Evolutionary conservation across 371 early-diverging fungal genomes (phyloP).

Genomic region (Lichtheimia ornata): DNA sequence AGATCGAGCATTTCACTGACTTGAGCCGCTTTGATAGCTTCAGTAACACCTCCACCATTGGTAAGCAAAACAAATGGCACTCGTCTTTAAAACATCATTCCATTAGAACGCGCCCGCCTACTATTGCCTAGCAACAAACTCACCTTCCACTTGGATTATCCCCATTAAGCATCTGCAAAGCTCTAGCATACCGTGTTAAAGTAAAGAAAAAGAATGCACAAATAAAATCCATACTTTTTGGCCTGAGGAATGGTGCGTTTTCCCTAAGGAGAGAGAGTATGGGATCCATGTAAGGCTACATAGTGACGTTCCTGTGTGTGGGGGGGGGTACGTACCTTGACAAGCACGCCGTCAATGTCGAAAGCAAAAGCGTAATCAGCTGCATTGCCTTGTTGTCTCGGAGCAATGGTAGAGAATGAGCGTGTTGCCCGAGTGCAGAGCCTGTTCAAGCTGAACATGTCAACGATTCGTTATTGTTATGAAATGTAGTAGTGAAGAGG

Average conservation of each 20-base stretch:
- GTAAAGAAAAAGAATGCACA: too few species aligned
- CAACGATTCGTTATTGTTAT: too few species aligned
- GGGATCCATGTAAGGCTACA: background rate
- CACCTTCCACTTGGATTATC: conserved; percentile 55
- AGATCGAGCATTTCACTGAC: conserved; percentile 65
- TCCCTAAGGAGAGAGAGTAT: conserved; percentile 21
- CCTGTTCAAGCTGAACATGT: too few species aligned
- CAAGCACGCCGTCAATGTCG: conserved; percentile 82
- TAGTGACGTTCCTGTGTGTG: background rate
- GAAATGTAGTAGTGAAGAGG: too few species aligned
- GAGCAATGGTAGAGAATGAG: conserved; percentile 1
- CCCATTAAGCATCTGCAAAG: conserved; percentile 61
- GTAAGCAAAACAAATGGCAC: conserved; percentile 82
- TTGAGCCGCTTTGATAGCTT: conserved; percentile 72
- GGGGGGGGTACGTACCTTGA: conserved; percentile 59
- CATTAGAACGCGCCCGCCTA: background rate
- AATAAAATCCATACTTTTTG: conserved; percentile 8
- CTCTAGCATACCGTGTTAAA: conserved; percentile 23
- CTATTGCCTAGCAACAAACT: background rate
- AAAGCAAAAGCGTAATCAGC: conserved; percentile 68
- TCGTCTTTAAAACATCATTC: conserved; percentile 27
- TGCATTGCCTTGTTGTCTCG: background rate
- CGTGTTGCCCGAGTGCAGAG: background rate
- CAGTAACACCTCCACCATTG: conserved; percentile 88
- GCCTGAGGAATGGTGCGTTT: conserved; percentile 42